These are phyloP conservation scores for Arthrobotrys iridis DNA, from an alignment of 2,329 filamentous ascomycete genomes.

Conservation along the genomic window DNA sequence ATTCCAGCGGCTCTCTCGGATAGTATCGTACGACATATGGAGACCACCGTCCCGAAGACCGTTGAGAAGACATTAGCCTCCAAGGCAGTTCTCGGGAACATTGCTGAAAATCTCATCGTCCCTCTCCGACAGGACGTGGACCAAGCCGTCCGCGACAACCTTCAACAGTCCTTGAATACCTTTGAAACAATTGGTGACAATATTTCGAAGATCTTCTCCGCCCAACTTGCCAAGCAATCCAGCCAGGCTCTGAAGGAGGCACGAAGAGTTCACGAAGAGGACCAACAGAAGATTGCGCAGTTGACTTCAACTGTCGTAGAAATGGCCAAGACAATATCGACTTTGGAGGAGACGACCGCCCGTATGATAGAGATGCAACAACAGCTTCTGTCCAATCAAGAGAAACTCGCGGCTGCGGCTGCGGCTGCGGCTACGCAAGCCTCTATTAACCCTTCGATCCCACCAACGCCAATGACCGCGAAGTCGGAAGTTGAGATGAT, in stretches of 20 bases:
- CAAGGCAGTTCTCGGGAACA: conserved; percentile 23
- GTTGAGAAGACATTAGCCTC: conserved; percentile 62
- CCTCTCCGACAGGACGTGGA: conserved; percentile 57
- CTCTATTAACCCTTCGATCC: conserved; percentile 60
- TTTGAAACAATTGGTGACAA: conserved; percentile 53
- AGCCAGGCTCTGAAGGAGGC: conserved; percentile 46
- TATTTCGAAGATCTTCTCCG: conserved; percentile 58
- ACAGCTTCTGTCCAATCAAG: conserved; percentile 66
- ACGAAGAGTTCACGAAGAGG: conserved; percentile 64
- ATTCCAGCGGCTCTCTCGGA: conserved; percentile 74
- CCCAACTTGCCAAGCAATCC: conserved; percentile 39
- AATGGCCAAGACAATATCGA: conserved; percentile 74
- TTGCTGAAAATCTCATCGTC: conserved; percentile 41
- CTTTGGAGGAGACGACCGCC: conserved; percentile 74
- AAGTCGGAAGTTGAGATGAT: conserved; percentile 61
- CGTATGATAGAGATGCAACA: conserved; percentile 74
- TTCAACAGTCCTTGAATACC: conserved; percentile 31
- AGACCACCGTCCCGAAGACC: conserved; percentile 73
- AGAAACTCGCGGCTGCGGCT: conserved; percentile 56
- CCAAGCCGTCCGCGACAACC: conserved; percentile 51
- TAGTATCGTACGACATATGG: conserved; percentile 77
- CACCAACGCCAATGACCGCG: conserved; percentile 60
- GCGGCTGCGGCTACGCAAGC: conserved; percentile 58
- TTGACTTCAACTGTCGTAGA: conserved; percentile 74
- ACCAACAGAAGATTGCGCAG: conserved; percentile 75